Percentiles rank a stretch among this genome's conserved stretches.
phyloP scores from a whole-genome alignment of 805 yeast species.

The Myxozyma vanderwaltii region DNA sequence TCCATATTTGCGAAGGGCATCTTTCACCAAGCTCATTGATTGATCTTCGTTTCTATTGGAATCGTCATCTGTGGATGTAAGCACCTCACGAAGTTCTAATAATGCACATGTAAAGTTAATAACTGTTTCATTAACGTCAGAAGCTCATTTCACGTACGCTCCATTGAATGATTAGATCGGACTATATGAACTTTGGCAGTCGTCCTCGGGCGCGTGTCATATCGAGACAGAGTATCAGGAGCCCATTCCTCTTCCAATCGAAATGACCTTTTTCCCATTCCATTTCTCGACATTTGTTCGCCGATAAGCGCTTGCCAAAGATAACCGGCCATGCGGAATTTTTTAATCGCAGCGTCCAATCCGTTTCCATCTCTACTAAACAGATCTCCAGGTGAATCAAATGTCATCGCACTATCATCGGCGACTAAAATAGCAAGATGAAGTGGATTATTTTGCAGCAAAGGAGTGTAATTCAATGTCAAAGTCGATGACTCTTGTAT shows the following conservation, averaged over 20 bases:
- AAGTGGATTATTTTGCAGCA: constrained; percentile 69
- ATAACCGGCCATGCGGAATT: constrained; percentile 79
- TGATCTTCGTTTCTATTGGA: constrained; percentile 74
- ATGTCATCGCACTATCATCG: constrained; percentile 67
- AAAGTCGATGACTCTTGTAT: constrained; percentile 31
- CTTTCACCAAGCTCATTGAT: constrained; percentile 74
- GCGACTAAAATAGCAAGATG: constrained; percentile 79
- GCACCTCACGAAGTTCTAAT: constrained; percentile 71
- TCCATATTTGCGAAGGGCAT: constrained; percentile 62
- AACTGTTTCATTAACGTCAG: too few relatives aligned
- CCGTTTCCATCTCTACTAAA: constrained; percentile 59
- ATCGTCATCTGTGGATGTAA: constrained; percentile 83
- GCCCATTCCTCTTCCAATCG: constrained; percentile 68
- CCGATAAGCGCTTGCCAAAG: constrained; percentile 89
- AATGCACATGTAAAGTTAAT: too few relatives aligned
- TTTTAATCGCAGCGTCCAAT: constrained; percentile 68
- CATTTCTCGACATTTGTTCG: constrained; percentile 81
- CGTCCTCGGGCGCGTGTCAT: constrained; percentile 52
- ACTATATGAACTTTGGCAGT: constrained; percentile 80
- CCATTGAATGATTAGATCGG: constrained; percentile 63
- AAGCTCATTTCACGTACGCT: constrained; percentile 26
- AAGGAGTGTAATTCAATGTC: constrained; percentile 54
- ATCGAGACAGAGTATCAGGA: constrained; percentile 54
- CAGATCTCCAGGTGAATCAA: constrained; percentile 54
- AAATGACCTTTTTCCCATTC: constrained; percentile 78